Conservation (phyloP, 2,329 filamentous ascomycete genomes). For the Alternaria sp. region DNA sequence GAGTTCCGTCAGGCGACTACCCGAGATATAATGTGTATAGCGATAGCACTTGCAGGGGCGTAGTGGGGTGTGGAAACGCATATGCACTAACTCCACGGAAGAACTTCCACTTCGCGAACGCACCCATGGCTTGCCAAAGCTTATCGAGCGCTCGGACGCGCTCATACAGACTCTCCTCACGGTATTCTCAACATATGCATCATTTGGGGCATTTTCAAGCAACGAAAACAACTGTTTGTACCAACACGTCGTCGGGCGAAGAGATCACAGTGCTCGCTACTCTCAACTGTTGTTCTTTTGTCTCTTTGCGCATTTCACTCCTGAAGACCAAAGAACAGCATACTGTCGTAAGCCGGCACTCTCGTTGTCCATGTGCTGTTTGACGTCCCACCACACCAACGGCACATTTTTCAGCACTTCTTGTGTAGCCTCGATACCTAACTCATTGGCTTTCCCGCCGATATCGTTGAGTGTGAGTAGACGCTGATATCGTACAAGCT, state of each 20-base stretch:
- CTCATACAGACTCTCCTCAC: neutral
- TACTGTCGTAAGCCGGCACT: neutral
- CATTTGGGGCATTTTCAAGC: neutral
- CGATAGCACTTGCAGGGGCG: neutral
- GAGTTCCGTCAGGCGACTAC: neutral
- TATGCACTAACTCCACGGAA: neutral
- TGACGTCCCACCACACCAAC: neutral
- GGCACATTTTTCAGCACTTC: neutral
- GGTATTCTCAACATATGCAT: neutral
- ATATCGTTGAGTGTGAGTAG: neutral
- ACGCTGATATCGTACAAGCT: neutral
- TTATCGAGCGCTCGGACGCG: neutral
- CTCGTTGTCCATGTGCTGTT: neutral
- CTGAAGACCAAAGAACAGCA: slow-evolving; percentile 18
- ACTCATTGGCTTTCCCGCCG: neutral
- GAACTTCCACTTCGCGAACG: neutral
- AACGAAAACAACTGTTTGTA: neutral
- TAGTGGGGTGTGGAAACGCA: neutral
- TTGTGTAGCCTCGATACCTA: neutral
- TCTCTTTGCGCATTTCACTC: neutral
- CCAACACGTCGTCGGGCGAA: neutral
- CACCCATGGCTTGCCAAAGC: neutral
- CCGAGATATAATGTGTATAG: neutral
- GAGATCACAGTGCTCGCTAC: neutral
- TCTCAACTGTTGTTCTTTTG: neutral